These are phyloP conservation scores for Coemansia sp. DNA, from an alignment of 192 early-diverging fungal species.

Conservation along the genomic window DNA sequence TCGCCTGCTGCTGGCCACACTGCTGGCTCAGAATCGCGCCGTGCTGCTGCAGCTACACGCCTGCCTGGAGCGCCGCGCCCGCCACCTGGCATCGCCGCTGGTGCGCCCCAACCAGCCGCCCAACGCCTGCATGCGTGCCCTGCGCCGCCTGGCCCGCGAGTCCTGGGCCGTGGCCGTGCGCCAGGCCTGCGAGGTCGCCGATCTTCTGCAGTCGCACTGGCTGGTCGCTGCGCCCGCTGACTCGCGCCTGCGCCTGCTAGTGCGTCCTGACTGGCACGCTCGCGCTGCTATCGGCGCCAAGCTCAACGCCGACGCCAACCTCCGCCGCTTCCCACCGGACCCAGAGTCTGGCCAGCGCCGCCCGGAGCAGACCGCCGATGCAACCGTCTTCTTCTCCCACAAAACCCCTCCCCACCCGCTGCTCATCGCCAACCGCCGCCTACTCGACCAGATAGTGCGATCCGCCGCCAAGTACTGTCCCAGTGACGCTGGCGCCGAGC, in stretches of 20 bases:
- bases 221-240: conserved; percentile 32
- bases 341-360: conserved; percentile 8
- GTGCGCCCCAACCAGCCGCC: conserved; percentile 42
- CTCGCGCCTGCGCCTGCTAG: conserved; percentile 24
- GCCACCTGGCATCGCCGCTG: not conserved
- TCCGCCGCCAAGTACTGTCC: conserved; percentile 16
- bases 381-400: conserved; percentile 42
- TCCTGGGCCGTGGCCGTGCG: conserved; percentile 45
- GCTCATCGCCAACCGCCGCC: conserved; percentile 39
- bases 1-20: conserved; percentile 44
- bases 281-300: conserved; percentile 42
- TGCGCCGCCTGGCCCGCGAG: conserved; percentile 40
- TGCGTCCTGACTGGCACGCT: conserved; percentile 48
- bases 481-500: conserved; percentile 41
- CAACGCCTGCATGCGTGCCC: conserved; percentile 26
- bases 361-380: conserved; percentile 3
- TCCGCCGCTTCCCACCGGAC: conserved; percentile 32
- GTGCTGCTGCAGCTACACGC: conserved; percentile 53
- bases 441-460: conserved; percentile 28
- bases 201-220: conserved; percentile 52
- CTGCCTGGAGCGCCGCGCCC: conserved; percentile 44
- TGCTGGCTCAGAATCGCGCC: conserved; percentile 45
- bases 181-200: conserved; percentile 50
- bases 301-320: conserved; percentile 46
- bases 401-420: conserved; percentile 46